Evolutionary conservation across 2,329 filamentous ascomycete species (phyloP).

Genomic region (Onygenales sp.): DNA sequence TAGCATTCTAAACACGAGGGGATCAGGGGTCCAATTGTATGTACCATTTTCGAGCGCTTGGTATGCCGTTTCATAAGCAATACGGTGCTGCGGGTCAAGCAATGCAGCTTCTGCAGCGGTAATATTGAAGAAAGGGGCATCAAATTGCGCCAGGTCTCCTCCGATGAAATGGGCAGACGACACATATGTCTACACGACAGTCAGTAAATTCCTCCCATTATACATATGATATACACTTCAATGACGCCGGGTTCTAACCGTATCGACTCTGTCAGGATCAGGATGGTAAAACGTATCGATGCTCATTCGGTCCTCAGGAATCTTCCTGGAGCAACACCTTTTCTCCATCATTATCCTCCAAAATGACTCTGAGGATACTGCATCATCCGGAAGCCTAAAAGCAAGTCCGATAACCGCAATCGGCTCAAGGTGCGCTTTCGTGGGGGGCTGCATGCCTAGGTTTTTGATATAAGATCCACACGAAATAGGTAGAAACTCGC

Average conservation of each 20-base stretch:
- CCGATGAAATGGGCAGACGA: constrained; percentile 7
- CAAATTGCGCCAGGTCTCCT: constrained; percentile 10
- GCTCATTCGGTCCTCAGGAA: constrained; percentile 18
- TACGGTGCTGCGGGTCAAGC: constrained; percentile 17
- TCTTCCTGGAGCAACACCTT: constrained; percentile 12
- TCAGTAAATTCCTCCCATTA: not conserved
- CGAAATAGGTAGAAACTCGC: no score
- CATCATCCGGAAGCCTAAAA: constrained; percentile 14
- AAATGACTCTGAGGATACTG: constrained; percentile 11
- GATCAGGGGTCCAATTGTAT: constrained; percentile 1
- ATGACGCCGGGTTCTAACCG: constrained; percentile 1
- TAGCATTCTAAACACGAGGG: not conserved
- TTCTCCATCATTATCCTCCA: constrained; percentile 16
- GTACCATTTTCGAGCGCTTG: constrained; percentile 11
- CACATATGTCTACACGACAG: not conserved
- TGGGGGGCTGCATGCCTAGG: not conserved
- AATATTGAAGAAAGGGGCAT: constrained; percentile 12
- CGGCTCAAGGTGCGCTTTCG: constrained; percentile 5
- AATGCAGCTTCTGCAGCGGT: constrained; percentile 8
- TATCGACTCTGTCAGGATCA: constrained; percentile 11
- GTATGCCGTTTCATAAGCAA: constrained; percentile 12
- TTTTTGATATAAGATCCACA: no score
- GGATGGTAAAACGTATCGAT: constrained; percentile 16
- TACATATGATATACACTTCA: not conserved
- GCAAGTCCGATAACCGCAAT: constrained; percentile 17